phyloP scores from a whole-genome alignment of 495 filamentous ascomycete genomes.

The Platismatia glauca region DNA sequence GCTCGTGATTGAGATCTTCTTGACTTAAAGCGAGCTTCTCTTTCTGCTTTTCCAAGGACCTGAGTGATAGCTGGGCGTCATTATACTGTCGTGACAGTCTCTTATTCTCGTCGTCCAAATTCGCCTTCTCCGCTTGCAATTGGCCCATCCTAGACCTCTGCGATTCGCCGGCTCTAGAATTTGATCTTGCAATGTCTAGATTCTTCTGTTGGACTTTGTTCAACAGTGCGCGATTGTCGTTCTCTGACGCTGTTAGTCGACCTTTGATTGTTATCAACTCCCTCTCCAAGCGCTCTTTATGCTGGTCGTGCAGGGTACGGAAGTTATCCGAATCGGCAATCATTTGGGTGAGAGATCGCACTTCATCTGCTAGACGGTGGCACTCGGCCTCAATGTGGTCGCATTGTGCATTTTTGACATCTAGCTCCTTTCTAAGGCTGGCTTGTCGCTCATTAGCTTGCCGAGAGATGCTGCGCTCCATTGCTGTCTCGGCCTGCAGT shows the following conservation, averaged over 20 bases:
- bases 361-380: conserved; percentile 58
- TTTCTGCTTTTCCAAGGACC: conserved; percentile 87
- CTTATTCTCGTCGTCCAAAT: conserved; percentile 74
- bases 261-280: conserved; percentile 92
- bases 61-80: conserved; percentile 75
- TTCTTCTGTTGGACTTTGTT: conserved; percentile 99
- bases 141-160: conserved; percentile 68
- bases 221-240: conserved; percentile 88
- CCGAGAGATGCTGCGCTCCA: conserved; percentile 68
- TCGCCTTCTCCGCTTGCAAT: conserved; percentile 76
- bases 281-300: conserved; percentile 84
- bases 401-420: conserved; percentile 58
- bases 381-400: conserved; percentile 70
- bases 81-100: conserved; percentile 77
- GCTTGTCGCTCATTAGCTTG: conserved; percentile 76
- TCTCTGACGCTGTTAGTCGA: conserved; percentile 84
- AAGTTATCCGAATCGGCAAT: conserved; percentile 84
- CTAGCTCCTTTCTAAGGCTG: conserved; percentile 67
- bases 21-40: conserved; percentile 84
- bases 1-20: conserved; percentile 91
- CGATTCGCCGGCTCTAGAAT: conserved; percentile 74
- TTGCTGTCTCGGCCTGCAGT: conserved; percentile 66
- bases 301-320: conserved; percentile 77
- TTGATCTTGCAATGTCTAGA: conserved; percentile 87
- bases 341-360: conserved; percentile 71